A percentile compares a stretch with the other conserved stretches of the same genome.
These are phyloP conservation scores for Leptographium procerum DNA, from an alignment of 2,329 filamentous ascomycete species.

Conservation along the genomic window DNA sequence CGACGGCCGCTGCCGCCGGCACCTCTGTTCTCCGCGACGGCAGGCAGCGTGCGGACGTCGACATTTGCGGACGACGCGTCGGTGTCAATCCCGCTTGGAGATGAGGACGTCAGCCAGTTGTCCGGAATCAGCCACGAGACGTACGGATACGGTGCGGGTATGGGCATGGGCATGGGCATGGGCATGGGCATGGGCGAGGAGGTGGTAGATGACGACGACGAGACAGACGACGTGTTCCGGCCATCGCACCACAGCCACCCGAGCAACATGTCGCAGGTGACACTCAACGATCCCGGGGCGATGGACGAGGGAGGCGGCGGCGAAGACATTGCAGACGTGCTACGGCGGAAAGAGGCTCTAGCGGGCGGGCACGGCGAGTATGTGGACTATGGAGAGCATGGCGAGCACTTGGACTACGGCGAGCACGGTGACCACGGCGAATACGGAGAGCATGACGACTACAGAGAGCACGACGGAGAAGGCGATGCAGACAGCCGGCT, in stretches of 20 bases:
- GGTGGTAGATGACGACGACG: conserved; percentile 17
- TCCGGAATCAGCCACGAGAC: conserved; percentile 39
- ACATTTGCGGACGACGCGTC: conserved; percentile 56
- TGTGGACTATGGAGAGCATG: background rate
- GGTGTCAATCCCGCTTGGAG: conserved; percentile 54
- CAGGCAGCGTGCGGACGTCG: conserved; percentile 27
- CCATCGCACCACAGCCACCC: conserved; percentile 32
- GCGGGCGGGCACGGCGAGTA: too few species aligned
- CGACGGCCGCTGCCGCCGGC: conserved; percentile 79
- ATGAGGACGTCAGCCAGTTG: conserved; percentile 48
- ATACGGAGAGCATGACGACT: background rate
- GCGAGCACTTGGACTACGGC: background rate
- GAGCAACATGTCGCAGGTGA: conserved; percentile 37
- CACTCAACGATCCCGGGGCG: too few species aligned
- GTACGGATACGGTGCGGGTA: conserved; percentile 11
- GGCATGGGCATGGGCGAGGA: conserved; percentile 21
- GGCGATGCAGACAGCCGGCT: background rate
- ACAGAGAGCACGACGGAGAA: background rate
- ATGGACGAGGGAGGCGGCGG: conserved; percentile 18
- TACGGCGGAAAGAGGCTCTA: conserved; percentile 2
- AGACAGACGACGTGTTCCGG: conserved; percentile 63
- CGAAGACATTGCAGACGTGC: conserved; percentile 17
- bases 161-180: background rate
- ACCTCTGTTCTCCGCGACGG: conserved; percentile 56
- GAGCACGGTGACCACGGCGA: background rate